Evolutionary conservation across 768 basidiomycete species (phyloP).

Genomic region (Suillus fuscotomentosus): DNA sequence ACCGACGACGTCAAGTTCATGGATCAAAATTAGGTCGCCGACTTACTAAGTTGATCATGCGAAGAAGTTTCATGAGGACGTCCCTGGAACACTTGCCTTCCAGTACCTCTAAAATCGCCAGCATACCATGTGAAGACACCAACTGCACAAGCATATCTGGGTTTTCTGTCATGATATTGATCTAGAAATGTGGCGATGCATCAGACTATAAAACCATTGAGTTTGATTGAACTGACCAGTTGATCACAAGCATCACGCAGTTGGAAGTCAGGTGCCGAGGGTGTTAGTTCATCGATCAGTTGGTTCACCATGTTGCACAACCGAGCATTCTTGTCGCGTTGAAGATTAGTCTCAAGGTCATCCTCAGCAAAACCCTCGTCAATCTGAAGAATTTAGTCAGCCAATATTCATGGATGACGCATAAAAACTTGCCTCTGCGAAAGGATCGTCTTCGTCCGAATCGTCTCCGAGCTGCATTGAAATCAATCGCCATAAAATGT

Average conservation of each 20-base stretch:
- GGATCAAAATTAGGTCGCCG: background rate
- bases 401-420: background rate
- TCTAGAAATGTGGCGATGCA: constrained; percentile 39
- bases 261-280: constrained; percentile 78
- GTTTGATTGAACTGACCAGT: constrained; percentile 50
- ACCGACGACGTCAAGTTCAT: background rate
- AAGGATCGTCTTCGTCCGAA: constrained; percentile 92
- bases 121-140: constrained; percentile 91
- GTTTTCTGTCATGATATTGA: constrained; percentile 70
- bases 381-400: constrained; percentile 47
- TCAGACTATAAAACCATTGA: background rate
- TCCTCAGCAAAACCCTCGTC: constrained; percentile 93
- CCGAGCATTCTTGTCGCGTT: constrained; percentile 91
- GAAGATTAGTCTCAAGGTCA: constrained; percentile 87
- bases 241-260: constrained; percentile 86
- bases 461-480: constrained; percentile 66
- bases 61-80: constrained; percentile 79
- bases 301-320: constrained; percentile 79
- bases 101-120: constrained; percentile 90
- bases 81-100: constrained; percentile 87
- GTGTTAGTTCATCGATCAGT: constrained; percentile 83
- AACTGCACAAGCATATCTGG: constrained; percentile 88
- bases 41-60: constrained; percentile 85
- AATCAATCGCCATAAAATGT: constrained; percentile 3
- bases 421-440: constrained; percentile 68